Evolutionary conservation across 495 filamentous ascomycete genomes (phyloP).

Genomic region (Diplogelasinospora grovesii): DNA sequence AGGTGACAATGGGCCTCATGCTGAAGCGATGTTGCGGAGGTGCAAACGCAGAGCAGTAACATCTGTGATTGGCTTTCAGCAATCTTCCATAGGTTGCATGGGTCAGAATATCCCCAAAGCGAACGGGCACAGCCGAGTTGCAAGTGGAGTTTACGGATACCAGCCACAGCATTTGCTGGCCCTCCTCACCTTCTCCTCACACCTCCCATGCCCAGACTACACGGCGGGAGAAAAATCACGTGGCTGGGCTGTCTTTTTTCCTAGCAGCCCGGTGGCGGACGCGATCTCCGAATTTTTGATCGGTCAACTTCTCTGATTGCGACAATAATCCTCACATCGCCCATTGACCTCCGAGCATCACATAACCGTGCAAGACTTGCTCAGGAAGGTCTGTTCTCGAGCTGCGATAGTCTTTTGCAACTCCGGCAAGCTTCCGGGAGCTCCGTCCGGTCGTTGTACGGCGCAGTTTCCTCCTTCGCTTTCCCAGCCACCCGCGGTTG

Average conservation of each 20-base stretch:
- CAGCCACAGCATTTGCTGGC: background rate
- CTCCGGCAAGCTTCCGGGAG: background rate
- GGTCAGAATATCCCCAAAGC: too few species aligned
- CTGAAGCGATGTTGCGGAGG: too few species aligned
- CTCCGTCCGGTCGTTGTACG: background rate
- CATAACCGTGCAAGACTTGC: conserved; percentile 8
- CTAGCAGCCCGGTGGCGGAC: conserved; percentile 15
- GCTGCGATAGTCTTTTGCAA: conserved; percentile 9
- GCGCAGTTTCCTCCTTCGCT: background rate
- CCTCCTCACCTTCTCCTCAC: background rate
- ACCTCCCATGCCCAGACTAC: background rate
- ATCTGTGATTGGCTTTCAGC: too few species aligned
- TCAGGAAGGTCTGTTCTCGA: conserved; percentile 3
- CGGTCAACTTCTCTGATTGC: conserved; percentile 24
- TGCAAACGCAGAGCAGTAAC: too few species aligned
- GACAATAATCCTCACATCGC: conserved; percentile 22
- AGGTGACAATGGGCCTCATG: too few species aligned
- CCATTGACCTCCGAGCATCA: conserved; percentile 26
- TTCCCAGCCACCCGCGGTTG: background rate
- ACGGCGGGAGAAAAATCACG: conserved; percentile 16
- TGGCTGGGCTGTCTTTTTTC: conserved; percentile 11
- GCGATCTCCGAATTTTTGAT: conserved; percentile 19
- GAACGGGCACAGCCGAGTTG: too few species aligned
- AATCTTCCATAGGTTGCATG: too few species aligned
- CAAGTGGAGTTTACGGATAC: too few species aligned